Conservation (phyloP, 2,329 filamentous ascomycete species). For the Diaporthe sp. region DNA sequence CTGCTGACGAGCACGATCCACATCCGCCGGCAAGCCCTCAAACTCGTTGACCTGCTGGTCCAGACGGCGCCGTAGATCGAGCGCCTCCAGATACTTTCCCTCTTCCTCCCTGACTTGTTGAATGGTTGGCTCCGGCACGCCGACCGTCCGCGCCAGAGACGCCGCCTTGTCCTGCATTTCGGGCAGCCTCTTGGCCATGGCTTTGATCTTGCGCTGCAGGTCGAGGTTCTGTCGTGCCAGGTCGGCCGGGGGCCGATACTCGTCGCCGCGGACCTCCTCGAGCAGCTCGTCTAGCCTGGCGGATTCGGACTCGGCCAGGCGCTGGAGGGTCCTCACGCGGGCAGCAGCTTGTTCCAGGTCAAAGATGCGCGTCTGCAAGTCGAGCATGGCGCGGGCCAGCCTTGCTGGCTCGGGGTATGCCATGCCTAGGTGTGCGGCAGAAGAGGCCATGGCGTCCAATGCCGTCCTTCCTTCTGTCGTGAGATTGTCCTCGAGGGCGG, state of each 20-base stretch:
- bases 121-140: slow-evolving; percentile 62
- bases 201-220: slow-evolving; percentile 78
- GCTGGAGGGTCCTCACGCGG: slow-evolving; percentile 69
- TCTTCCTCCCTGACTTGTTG: slow-evolving; percentile 72
- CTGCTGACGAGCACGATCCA: slow-evolving; percentile 76
- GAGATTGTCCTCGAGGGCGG: slow-evolving; percentile 68
- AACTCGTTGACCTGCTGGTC: slow-evolving; percentile 76
- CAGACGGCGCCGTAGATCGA: slow-evolving; percentile 70
- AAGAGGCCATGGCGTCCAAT: slow-evolving; percentile 70
- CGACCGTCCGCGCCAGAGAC: slow-evolving; percentile 53
- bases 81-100: slow-evolving; percentile 68
- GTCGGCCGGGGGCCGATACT: slow-evolving; percentile 68
- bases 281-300: slow-evolving; percentile 56
- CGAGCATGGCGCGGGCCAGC: slow-evolving; percentile 67
- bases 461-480: slow-evolving; percentile 67
- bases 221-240: slow-evolving; percentile 81
- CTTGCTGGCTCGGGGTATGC: slow-evolving; percentile 62
- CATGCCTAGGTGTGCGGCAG: slow-evolving; percentile 65
- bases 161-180: slow-evolving; percentile 73
- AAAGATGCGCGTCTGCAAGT: slow-evolving; percentile 67
- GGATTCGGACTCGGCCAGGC: slow-evolving; percentile 68
- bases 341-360: slow-evolving; percentile 69
- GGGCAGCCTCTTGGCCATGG: slow-evolving; percentile 74
- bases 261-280: slow-evolving; percentile 57
- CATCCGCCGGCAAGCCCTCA: slow-evolving; percentile 79